phyloP scores from a whole-genome alignment of 345 rosid species.

The Aquilaria sinensis region DNA sequence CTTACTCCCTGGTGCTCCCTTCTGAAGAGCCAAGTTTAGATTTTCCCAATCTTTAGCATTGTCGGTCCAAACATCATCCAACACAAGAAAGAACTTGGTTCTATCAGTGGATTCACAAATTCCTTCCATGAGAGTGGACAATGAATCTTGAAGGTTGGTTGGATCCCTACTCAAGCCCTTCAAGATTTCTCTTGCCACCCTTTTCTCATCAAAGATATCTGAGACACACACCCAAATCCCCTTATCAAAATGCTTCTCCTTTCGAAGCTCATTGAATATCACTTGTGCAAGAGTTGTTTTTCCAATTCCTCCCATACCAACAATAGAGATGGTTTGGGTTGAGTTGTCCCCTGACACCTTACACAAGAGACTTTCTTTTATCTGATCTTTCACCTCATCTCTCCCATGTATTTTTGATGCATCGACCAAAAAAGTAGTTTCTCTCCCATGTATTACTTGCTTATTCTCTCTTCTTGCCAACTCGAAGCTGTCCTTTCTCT shows the following conservation, averaged over 20 bases:
- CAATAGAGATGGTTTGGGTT: neutral
- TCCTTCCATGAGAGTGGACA: no score
- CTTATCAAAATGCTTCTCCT: neutral
- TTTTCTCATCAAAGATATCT: neutral
- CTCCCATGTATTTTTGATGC: conserved; percentile 5
- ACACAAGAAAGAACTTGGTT: conserved; percentile 2
- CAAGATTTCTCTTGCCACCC: neutral
- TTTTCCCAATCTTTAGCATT: neutral
- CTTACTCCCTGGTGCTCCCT: neutral
- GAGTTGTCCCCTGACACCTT: neutral
- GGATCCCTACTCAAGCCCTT: neutral
- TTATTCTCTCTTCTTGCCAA: neutral
- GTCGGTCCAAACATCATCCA: conserved; percentile 10
- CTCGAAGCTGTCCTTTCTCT: neutral
- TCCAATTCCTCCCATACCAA: conserved; percentile 7
- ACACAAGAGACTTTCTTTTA: neutral
- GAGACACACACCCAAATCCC: conserved; percentile 5
- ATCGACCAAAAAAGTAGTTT: neutral
- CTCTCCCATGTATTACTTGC: neutral
- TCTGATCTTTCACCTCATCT: neutral
- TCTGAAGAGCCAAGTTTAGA: neutral
- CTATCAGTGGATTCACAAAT: neutral
- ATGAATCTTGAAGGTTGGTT: neutral
- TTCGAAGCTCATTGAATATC: neutral
- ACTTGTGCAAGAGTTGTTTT: conserved; percentile 8